Conservation (phyloP, 2,329 filamentous ascomycete species). For the Fusarium chlamydosporum region DNA sequence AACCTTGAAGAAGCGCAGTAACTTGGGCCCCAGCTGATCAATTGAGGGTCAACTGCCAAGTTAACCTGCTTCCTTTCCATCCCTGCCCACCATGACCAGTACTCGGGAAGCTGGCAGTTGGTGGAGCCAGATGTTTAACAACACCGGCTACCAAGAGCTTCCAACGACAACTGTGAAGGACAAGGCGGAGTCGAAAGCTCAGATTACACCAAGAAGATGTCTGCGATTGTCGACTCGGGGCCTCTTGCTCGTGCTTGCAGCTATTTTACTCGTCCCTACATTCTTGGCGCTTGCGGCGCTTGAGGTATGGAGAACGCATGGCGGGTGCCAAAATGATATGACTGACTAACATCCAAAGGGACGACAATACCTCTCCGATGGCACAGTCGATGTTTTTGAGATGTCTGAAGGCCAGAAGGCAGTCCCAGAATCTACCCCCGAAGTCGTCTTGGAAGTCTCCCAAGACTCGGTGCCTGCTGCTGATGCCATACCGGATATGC, state of each 20-base stretch:
- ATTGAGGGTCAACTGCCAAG: slow-evolving; percentile 8
- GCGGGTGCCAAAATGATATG: too few relatives aligned
- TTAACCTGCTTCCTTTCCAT: slow-evolving; percentile 21
- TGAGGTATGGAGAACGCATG: slow-evolving; percentile 7
- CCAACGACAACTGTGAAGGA: slow-evolving; percentile 26
- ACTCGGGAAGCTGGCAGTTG: slow-evolving; percentile 10
- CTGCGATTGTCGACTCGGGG: slow-evolving; percentile 14
- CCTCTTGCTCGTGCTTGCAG: slow-evolving; percentile 8
- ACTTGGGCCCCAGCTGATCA: background rate
- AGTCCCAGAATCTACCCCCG: background rate
- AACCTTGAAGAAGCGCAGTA: slow-evolving; percentile 9
- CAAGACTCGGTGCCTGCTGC: background rate
- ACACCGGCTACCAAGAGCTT: slow-evolving; percentile 25
- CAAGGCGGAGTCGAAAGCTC: slow-evolving; percentile 16
- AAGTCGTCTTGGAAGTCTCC: background rate
- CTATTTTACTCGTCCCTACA: slow-evolving; percentile 22
- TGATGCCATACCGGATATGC: background rate
- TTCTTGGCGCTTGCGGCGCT: slow-evolving; percentile 28
- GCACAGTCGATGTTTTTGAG: slow-evolving; percentile 29
- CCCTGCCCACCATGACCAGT: slow-evolving; percentile 9
- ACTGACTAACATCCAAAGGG: slow-evolving; percentile 2
- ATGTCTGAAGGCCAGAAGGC: background rate
- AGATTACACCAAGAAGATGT: slow-evolving; percentile 17
- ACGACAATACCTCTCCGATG: slow-evolving; percentile 33
- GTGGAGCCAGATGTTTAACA: slow-evolving; percentile 32